phyloP scores from a whole-genome alignment of 495 filamentous ascomycete species.

The Acidomyces sp. region DNA sequence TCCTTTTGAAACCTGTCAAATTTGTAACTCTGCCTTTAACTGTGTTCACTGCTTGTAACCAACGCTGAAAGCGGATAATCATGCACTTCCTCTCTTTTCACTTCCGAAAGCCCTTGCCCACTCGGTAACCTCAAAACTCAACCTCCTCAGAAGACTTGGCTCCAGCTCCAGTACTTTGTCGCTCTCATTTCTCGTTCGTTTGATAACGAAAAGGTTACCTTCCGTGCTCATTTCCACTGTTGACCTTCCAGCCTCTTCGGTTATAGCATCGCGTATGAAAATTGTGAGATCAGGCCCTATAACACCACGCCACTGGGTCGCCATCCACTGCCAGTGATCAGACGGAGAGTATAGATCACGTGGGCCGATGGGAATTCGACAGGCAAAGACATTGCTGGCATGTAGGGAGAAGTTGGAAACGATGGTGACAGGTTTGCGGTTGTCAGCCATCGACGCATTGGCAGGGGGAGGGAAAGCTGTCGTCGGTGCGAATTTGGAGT shows the following conservation, averaged over 20 bases:
- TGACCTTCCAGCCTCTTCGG: constrained; percentile 27
- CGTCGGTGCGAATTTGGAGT: constrained; percentile 2
- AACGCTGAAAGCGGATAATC: too few relatives aligned
- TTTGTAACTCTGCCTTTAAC: too few relatives aligned
- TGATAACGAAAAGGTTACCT: constrained; percentile 40
- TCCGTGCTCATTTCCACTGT: constrained; percentile 38
- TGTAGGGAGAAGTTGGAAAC: constrained; percentile 66
- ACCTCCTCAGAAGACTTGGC: constrained; percentile 41
- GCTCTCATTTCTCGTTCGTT: constrained; percentile 32
- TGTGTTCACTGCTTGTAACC: too few relatives aligned
- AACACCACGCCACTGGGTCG: constrained; percentile 81
- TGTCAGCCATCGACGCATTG: constrained; percentile 7
- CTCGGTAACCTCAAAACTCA: constrained; percentile 76
- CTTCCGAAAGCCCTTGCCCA: constrained; percentile 43
- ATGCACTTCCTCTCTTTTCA: constrained; percentile 7
- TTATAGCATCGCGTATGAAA: constrained; percentile 36
- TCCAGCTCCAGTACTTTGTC: constrained; percentile 19
- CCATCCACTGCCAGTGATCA: constrained; percentile 98
- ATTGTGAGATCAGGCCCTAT: constrained; percentile 80
- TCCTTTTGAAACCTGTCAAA: too few relatives aligned
- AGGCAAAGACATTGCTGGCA: constrained; percentile 59
- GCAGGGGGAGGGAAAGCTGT: not conserved
- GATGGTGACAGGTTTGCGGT: constrained; percentile 49
- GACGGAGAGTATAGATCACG: constrained; percentile 60
- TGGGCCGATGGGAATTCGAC: constrained; percentile 48